Evolutionary conservation across 2,329 filamentous ascomycete genomes (phyloP), one percentile per base, ranked within the genome.

Genomic region (Penicillium occitanis): DNA sequence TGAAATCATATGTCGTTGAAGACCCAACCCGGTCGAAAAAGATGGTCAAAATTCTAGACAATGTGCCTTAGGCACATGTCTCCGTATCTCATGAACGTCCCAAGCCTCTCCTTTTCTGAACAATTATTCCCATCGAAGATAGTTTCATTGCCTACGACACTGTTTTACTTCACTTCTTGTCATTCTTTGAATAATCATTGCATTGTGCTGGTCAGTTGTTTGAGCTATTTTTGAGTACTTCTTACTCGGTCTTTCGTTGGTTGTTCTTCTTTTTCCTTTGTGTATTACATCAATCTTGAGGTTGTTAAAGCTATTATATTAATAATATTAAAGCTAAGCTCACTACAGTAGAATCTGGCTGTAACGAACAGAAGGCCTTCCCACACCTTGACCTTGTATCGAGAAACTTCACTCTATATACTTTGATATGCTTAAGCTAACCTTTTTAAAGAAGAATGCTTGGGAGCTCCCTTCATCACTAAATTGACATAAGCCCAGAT

Each of bases 11-110:
- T 71, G 79, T 96, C 35, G 87, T 97, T 30, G 81, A 86, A 44
- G 91, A 92, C 73, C 84, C 84, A 69, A 80, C 79, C 63, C 90
- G 88, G 78, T 83, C 84, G 70, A 89, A 87, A 80, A 90, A 90
- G 84, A 92, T 93, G 89, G 68, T 73, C 11, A 74, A 74, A 30
- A 73, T 79, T 13, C 70, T 81, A 13, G 76, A 77, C 42, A 42
- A 63, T 28, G 19, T 66, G 33, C 51, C 50, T 46, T 68, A 48
- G 63, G 25, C 7, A 2, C 59, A 44, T 64, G 46, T 30, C 8
- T 40, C 25, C 28, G 46, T 30, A 42, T 53, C 10, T 65, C 25
- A 37, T 51, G 14, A 37, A 25, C 51, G 48, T 28, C 28, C 1
- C 14, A 37, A 37, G n/a, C 25, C 46, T 37, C 33, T 33, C 17